phyloP scores from a whole-genome alignment of 1,284 basidiomycete genomes.

The Fomitopsis pinicola region DNA sequence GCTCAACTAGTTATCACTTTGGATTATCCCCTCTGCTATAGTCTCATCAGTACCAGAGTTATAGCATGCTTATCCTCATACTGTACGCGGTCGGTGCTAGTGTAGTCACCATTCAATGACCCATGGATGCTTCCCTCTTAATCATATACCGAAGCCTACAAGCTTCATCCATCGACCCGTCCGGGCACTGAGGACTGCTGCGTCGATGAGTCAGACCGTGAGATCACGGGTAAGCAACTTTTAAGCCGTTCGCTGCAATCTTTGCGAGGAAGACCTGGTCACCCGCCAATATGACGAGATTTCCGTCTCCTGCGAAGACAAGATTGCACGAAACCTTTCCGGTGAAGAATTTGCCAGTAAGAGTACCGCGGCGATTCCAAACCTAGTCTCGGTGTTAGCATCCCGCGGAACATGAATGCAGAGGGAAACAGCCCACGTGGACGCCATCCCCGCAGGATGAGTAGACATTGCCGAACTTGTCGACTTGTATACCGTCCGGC shows the following conservation, averaged over 20 bases:
- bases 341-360: constrained; percentile 75
- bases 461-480: constrained; percentile 66
- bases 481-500: constrained; percentile 55
- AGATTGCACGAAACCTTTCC: constrained; percentile 58
- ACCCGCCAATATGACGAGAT: constrained; percentile 66
- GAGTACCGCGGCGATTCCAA: constrained; percentile 56
- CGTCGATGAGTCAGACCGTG: too few relatives aligned
- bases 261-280: constrained; percentile 61
- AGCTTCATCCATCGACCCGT: background rate
- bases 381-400: constrained; percentile 34
- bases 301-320: constrained; percentile 60
- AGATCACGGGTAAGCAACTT: constrained; percentile 18
- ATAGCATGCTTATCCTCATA: background rate
- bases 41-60: background rate
- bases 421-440: constrained; percentile 35
- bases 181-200: too few relatives aligned
- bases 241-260: constrained; percentile 37
- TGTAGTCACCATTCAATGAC: background rate
- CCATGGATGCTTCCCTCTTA: background rate
- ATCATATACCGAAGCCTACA: background rate
- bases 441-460: constrained; percentile 70
- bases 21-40: background rate
- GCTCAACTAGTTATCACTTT: background rate
- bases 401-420: background rate
- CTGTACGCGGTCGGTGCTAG: background rate